These are phyloP conservation scores for Microbotryum saponariae DNA, from an alignment of 1,284 basidiomycete genomes.

Conservation along the genomic window DNA sequence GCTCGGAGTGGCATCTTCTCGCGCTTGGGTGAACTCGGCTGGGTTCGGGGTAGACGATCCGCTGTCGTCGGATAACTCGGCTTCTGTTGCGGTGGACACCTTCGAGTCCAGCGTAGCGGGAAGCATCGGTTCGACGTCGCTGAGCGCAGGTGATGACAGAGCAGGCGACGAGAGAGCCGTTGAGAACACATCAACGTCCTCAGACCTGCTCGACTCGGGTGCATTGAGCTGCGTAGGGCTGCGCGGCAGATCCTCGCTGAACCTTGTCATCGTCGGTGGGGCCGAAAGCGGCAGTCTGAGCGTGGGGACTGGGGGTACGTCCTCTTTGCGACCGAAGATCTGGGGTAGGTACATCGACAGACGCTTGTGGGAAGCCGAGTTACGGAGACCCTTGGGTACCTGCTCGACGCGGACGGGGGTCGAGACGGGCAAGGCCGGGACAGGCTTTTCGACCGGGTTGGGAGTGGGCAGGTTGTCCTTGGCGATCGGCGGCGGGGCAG, in stretches of 20 bases:
- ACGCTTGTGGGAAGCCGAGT: neutral
- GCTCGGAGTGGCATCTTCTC: no score
- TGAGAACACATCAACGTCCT: no score
- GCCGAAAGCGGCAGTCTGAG: neutral
- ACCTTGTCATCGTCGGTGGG: neutral
- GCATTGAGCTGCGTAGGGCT: neutral
- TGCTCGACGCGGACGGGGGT: neutral
- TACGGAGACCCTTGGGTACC: neutral
- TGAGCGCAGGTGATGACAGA: no score
- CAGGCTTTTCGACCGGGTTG: neutral
- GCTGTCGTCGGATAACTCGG: no score
- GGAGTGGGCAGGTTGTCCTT: neutral
- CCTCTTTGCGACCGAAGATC: neutral
- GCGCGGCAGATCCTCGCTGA: neutral
- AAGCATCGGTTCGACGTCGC: no score
- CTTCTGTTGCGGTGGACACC: no score
- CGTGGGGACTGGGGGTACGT: neutral
- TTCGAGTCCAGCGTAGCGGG: no score
- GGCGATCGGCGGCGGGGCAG: no score
- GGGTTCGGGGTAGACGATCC: no score
- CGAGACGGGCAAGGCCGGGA: neutral
- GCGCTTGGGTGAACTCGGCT: no score
- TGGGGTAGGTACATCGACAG: neutral
- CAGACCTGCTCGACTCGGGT: neutral
- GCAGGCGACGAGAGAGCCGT: no score